phyloP scores from a whole-genome alignment of 2,329 filamentous ascomycete genomes.

The Akanthomyces uredinophilus region DNA sequence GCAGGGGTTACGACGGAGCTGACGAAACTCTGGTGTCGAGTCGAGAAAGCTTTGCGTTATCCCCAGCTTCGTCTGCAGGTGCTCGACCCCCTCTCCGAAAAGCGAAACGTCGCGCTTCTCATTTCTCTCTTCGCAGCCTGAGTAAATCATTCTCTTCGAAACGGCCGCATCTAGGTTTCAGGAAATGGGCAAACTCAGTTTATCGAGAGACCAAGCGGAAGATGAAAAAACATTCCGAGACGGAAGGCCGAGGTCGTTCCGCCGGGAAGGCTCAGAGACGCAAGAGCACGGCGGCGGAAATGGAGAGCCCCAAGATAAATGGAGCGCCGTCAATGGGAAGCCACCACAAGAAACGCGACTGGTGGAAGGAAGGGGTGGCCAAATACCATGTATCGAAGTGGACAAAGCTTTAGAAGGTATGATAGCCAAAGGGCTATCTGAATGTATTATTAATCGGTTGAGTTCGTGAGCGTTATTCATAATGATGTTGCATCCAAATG shows the following conservation, averaged over 20 bases:
- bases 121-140: slow-evolving; percentile 27
- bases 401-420: slow-evolving; percentile 25
- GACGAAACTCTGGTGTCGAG: slow-evolving; percentile 2
- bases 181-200: slow-evolving; percentile 26
- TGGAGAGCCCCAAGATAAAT: slow-evolving; percentile 23
- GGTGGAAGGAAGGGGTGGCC: slow-evolving; percentile 33
- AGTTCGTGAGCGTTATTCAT: slow-evolving; percentile 7
- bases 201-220: slow-evolving; percentile 24
- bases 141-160: slow-evolving; percentile 23
- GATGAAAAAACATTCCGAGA: slow-evolving; percentile 24
- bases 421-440: not conserved
- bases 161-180: slow-evolving; percentile 24
- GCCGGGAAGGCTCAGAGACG: slow-evolving; percentile 26
- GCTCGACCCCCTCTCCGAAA: slow-evolving; percentile 14
- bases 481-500: not conserved
- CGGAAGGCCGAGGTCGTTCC: slow-evolving; percentile 24
- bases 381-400: slow-evolving; percentile 29
- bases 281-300: slow-evolving; percentile 21
- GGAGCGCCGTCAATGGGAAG: slow-evolving; percentile 16
- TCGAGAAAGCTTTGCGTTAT: slow-evolving; percentile 9
- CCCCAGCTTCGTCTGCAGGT: slow-evolving; percentile 1
- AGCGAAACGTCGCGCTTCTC: slow-evolving; percentile 29
- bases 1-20: slow-evolving; percentile 7
- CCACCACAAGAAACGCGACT: slow-evolving; percentile 24
- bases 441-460: not conserved